Evolutionary conservation across 495 filamentous ascomycete genomes (phyloP).

Genomic region (Talaromyces borbonicus): DNA sequence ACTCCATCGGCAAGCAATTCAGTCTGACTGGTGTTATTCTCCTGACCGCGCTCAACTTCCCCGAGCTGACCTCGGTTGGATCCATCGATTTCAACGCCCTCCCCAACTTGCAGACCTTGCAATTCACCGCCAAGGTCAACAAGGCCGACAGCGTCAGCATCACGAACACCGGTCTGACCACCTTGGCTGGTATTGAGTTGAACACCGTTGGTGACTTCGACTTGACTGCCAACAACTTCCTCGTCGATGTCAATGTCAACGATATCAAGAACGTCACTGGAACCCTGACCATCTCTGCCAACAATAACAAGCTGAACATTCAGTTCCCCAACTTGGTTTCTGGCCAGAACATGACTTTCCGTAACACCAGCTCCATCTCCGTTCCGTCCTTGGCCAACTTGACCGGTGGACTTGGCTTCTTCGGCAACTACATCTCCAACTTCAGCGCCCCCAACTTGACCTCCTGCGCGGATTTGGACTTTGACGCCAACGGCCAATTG

Average conservation of each 20-base stretch:
- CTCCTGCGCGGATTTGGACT: constrained; percentile 60
- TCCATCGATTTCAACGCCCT: constrained; percentile 62
- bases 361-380: constrained; percentile 64
- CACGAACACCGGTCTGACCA: constrained; percentile 69
- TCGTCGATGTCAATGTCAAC: constrained; percentile 59
- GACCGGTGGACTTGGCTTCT: constrained; percentile 74
- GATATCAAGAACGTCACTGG: constrained; percentile 57
- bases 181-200: constrained; percentile 71
- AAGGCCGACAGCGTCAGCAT: constrained; percentile 58
- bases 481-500: constrained; percentile 68
- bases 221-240: constrained; percentile 71
- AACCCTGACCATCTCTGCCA: constrained; percentile 50
- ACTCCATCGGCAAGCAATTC: constrained; percentile 52
- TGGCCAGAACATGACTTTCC: constrained; percentile 78
- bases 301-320: constrained; percentile 48
- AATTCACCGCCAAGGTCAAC: constrained; percentile 53
- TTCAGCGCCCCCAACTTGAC: constrained; percentile 77
- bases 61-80: constrained; percentile 50
- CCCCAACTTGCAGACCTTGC: constrained; percentile 55
- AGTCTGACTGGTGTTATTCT: constrained; percentile 51
- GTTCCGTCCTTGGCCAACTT: constrained; percentile 70
- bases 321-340: constrained; percentile 69
- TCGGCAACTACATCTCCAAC: constrained; percentile 60
- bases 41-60: constrained; percentile 54
- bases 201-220: constrained; percentile 49